A percentile compares a stretch with the other conserved stretches of the same genome.
Conservation (phyloP, 2,329 filamentous ascomycete species). For the Penicillium hesseltinei region DNA sequence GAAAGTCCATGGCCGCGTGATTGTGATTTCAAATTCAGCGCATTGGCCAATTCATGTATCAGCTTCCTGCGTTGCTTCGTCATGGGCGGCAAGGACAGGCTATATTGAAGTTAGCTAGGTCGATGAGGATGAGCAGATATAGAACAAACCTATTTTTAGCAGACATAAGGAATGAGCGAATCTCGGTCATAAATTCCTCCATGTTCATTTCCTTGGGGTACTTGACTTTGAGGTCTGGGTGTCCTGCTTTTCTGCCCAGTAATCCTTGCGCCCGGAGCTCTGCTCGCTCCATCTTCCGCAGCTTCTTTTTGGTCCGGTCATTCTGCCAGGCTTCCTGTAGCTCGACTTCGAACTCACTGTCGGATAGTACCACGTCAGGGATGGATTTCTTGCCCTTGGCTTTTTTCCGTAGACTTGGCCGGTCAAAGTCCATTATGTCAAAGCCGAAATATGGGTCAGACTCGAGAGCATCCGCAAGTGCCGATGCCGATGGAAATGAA, state of each 20-base stretch:
- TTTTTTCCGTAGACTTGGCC: conserved; percentile 65
- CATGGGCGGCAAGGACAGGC: conserved; percentile 78
- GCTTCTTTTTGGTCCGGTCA: conserved; percentile 69
- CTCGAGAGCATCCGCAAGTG: conserved; percentile 59
- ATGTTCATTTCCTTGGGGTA: conserved; percentile 71
- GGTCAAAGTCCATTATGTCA: conserved; percentile 80
- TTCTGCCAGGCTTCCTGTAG: conserved; percentile 62
- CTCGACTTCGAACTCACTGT: conserved; percentile 64
- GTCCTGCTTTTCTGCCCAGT: conserved; percentile 56
- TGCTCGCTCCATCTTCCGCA: conserved; percentile 68
- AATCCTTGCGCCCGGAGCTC: conserved; percentile 64
- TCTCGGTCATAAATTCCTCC: conserved; percentile 68
- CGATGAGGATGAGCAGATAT: background rate
- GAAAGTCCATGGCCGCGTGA: conserved; percentile 71
- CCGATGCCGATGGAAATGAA: conserved; percentile 54
- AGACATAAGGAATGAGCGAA: conserved; percentile 67
- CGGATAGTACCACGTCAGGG: conserved; percentile 57
- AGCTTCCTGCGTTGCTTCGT: conserved; percentile 71
- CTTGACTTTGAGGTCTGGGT: conserved; percentile 64
- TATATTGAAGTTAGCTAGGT: conserved; percentile 36
- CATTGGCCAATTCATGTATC: conserved; percentile 74
- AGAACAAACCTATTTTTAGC: conserved; percentile 59
- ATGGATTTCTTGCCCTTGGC: conserved; percentile 61
- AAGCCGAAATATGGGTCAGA: conserved; percentile 65
- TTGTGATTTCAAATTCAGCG: conserved; percentile 77